These are phyloP conservation scores for Alternaria viburni DNA, from an alignment of 2,329 filamentous ascomycete species.

Conservation along the genomic window DNA sequence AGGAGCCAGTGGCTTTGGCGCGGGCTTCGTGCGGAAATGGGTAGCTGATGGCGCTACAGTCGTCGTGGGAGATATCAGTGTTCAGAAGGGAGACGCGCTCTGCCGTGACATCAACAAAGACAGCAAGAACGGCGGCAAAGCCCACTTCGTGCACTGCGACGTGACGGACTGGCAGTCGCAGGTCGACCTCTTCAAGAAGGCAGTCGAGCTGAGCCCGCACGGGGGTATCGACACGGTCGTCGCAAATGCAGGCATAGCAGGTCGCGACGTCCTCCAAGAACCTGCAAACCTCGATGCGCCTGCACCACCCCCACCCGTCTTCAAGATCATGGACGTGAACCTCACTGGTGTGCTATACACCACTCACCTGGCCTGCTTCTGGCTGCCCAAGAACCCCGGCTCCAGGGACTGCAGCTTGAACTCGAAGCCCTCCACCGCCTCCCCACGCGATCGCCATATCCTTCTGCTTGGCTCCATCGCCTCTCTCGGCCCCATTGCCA, in stretches of 20 bases:
- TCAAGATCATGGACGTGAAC: constrained; percentile 67
- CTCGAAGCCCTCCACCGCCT: constrained; percentile 30
- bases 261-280: constrained; percentile 54
- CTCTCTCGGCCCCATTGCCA: constrained; percentile 53
- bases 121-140: constrained; percentile 50
- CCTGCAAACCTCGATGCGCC: constrained; percentile 54
- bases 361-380: constrained; percentile 67
- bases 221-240: constrained; percentile 68
- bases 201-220: constrained; percentile 60
- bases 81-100: constrained; percentile 60
- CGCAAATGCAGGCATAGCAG: constrained; percentile 69
- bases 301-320: constrained; percentile 57
- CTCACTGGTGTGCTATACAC: constrained; percentile 70
- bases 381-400: constrained; percentile 59
- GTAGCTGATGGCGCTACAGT: constrained; percentile 59
- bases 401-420: constrained; percentile 46
- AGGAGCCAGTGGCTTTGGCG: constrained; percentile 49
- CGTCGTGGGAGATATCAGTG: constrained; percentile 68
- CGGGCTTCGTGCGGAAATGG: constrained; percentile 48
- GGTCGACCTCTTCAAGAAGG: constrained; percentile 67
- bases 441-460: constrained; percentile 62
- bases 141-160: constrained; percentile 67
- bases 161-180: constrained; percentile 71
- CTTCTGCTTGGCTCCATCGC: constrained; percentile 69
- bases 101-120: constrained; percentile 59